Conservation (phyloP, 768 basidiomycete species). For the Leucocoprinus leucothites region DNA sequence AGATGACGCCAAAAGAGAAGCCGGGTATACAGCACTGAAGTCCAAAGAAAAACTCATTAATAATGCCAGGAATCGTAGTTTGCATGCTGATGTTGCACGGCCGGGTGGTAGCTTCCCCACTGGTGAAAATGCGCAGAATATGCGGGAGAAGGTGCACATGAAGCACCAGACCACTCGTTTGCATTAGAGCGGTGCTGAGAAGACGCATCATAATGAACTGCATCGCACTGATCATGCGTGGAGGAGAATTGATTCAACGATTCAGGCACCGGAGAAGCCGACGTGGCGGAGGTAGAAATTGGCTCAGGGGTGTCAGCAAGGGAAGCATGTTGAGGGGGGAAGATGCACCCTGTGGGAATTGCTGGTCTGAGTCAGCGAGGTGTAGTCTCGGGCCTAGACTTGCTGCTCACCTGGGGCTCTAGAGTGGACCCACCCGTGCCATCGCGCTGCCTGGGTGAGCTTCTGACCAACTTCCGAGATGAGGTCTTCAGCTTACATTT, state of each 20-base stretch:
- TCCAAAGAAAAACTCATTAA: not conserved
- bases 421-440: not conserved
- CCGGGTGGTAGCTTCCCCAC: slow-evolving; percentile 7
- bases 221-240: not conserved
- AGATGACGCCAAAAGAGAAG: too few relatives aligned
- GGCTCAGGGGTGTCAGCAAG: not conserved
- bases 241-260: not conserved
- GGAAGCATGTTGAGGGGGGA: not conserved
- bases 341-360: not conserved
- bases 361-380: not conserved
- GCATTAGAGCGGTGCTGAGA: not conserved
- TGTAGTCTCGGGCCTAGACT: too few relatives aligned
- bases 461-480: not conserved
- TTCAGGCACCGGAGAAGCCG: not conserved
- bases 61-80: slow-evolving; percentile 9
- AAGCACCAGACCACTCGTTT: not conserved
- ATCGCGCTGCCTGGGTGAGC: not conserved
- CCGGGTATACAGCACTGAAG: not conserved
- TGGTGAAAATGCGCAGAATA: not conserved
- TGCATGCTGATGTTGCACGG: slow-evolving; percentile 1
- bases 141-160: not conserved
- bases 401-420: not conserved
- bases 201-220: not conserved
- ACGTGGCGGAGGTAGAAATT: not conserved
- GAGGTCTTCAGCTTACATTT: not conserved